These are phyloP conservation scores for Amesomyces nigricolor DNA, from an alignment of 2,329 filamentous ascomycete species.

Conservation along the genomic window DNA sequence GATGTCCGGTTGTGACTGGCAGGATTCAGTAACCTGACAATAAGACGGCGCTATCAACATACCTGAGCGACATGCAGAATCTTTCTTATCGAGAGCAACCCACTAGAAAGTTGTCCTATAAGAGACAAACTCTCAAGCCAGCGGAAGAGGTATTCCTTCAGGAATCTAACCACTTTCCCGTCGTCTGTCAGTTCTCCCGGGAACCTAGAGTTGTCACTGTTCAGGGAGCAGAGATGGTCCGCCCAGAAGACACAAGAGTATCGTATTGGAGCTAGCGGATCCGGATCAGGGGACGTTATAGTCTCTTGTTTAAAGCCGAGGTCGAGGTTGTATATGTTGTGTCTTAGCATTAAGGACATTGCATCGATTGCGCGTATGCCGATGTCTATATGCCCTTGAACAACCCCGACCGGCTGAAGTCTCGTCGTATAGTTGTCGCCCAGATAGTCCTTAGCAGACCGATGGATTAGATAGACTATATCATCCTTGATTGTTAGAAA, in stretches of 20 bases:
- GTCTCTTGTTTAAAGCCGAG: slow-evolving; percentile 11
- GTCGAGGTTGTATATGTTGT: slow-evolving; percentile 21
- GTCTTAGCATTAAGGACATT: slow-evolving; percentile 17
- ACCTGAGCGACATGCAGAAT: slow-evolving; percentile 12
- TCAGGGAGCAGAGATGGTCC: slow-evolving; percentile 14
- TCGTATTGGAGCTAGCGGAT: slow-evolving; percentile 19
- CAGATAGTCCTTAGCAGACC: slow-evolving; percentile 32
- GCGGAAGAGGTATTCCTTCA: slow-evolving; percentile 12
- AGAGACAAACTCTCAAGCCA: slow-evolving; percentile 20
- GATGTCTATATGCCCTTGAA: too few relatives aligned
- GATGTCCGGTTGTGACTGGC: neutral
- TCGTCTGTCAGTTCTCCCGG: slow-evolving; percentile 8
- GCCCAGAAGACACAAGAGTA: slow-evolving; percentile 19
- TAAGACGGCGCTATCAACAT: slow-evolving; percentile 5
- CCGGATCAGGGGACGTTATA: slow-evolving; percentile 15
- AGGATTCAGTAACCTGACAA: slow-evolving; percentile 4
- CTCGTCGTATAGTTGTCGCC: slow-evolving; percentile 5
- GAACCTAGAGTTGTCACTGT: neutral
- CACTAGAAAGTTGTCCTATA: slow-evolving; percentile 8
- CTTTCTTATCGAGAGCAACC: slow-evolving; percentile 14
- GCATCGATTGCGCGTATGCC: neutral
- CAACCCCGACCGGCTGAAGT: slow-evolving; percentile 1
- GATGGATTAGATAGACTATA: slow-evolving; percentile 29
- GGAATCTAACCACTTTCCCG: slow-evolving; percentile 11
- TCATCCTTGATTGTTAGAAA: slow-evolving; percentile 28